These are phyloP conservation scores for Ceratobasidium sp. DNA, from an alignment of 1,284 basidiomycete species.

Conservation along the genomic window DNA sequence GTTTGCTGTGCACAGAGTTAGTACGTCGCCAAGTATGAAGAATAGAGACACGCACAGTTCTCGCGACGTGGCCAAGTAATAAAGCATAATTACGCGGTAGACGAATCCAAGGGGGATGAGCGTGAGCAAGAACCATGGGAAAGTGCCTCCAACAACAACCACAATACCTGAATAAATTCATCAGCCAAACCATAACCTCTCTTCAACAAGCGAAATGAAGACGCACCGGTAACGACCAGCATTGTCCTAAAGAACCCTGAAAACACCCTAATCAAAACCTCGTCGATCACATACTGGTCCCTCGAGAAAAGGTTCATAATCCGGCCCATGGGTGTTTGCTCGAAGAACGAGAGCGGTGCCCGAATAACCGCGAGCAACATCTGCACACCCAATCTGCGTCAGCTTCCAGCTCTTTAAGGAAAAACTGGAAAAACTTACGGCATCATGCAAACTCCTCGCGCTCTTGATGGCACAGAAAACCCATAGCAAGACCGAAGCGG, in stretches of 20 bases:
- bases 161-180: conserved; percentile 69
- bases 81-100: conserved; percentile 80
- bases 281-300: conserved; percentile 92
- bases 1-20: conserved; percentile 60
- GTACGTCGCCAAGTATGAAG: not conserved
- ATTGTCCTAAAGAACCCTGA: conserved; percentile 70
- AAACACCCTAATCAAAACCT: conserved; percentile 78
- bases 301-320: conserved; percentile 91
- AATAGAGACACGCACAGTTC: conserved; percentile 63
- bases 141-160: conserved; percentile 79
- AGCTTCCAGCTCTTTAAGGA: conserved; percentile 44
- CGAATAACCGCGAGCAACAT: conserved; percentile 82
- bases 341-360: conserved; percentile 89
- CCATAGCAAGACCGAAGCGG: conserved; percentile 74
- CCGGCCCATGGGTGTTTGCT: conserved; percentile 83
- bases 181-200: conserved; percentile 24
- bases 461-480: conserved; percentile 82
- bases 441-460: conserved; percentile 79
- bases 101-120: conserved; percentile 80
- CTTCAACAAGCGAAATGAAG: not conserved
- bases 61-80: conserved; percentile 90
- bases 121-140: conserved; percentile 83
- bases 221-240: conserved; percentile 39
- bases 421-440: conserved; percentile 58
- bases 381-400: conserved; percentile 54